Evolutionary conservation across 2,329 filamentous ascomycete genomes (phyloP), one percentile per base, ranked within the genome.

Genomic region (Arthrobotrys pseudoclavata): DNA sequence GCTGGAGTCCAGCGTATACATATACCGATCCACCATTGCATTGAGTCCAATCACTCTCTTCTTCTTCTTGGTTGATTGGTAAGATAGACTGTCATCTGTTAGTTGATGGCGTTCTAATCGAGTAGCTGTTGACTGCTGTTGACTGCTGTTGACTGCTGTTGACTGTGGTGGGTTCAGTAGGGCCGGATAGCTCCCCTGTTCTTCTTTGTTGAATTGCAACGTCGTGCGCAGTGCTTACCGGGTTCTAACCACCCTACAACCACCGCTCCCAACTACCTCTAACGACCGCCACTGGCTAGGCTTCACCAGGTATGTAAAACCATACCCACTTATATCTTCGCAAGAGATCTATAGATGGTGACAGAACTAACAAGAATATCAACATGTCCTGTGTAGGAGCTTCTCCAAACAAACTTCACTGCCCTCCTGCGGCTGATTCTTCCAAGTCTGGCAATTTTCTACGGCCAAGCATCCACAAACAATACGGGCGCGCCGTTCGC

Each of bases 401-500:
- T n/a, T 29, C 29, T 29, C n/a, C 4, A 9, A 10, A 34, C 7
- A 34, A 34, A 34, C 4, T 34, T 34, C 31, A 9, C 31, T 34
- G 31, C 31, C 31, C 31, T 1, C 31, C 55, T 40, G 55, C 55
- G 55, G 55, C 55, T 60, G 55, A 60, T 42, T 26, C 53, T 10
- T 60, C 55, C 55, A 34, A 42, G 55, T 60, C 55, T 42, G 55
- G 55, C 20, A 60, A 60, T 60, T 60, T 42, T 42, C 31, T 34
- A 37, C 31, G 6, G 55, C 55, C 55, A 60, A 60, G 55, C 55
- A 7, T 42, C 55, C 31, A 26, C 55, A 60, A 60, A 60, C 55
- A 60, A 26, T 20, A 34, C 42, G 18, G 55, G 55, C 55, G 13
- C 20, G 20, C 42, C 42, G 42, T 24, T 40, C 24, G 2, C 9